Base-by-base conservation (phyloP, 2,329 filamentous ascomycete genomes). In the Arthrobotrys megalospora region DNA sequence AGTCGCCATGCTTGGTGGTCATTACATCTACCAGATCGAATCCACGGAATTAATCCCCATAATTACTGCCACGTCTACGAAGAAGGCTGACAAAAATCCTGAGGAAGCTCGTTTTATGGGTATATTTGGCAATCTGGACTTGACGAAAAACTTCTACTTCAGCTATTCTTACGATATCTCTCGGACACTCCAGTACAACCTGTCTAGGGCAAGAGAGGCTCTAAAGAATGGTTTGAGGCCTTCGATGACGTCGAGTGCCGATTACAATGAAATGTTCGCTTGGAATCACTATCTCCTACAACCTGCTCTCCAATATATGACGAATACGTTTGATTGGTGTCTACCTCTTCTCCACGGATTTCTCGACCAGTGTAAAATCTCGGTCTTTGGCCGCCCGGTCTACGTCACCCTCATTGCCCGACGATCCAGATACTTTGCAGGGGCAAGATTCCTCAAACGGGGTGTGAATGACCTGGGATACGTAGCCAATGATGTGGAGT, bases 151-250 rank as follows among this genome's bases (percentile, higher is more conserved):
- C 0, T 99, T 99, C 84, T 99, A 99, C 85, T 99, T 97, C 86
- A 97, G 95, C 85, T 97, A 97, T 83, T 96, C 95, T 0, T 99
- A 99, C 85, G 93, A 99, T 83, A 92, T 98, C 81, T 99, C 96
- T 0, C 90, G 91, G 67, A 97, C 94, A 0, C 86, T 99, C 55
- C 96, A 99, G 84, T 90, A 95, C 82, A 99, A 99, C 82, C 94
- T 99, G 78, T 91, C 91, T 19, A 88, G 90, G 36, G 94, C 97
- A 84, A 89, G 96, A 45, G 87, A 89, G 60, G 90, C 91, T 1
- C 85, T 97, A 62, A 88, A 89, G 34, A 87, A 90, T 77, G 93
- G 92, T 0, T 85, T 87, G 11, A 86, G 89, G 32, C 1, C 88
- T 89, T 32, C 87, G 1, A 71, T 78, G 75, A 78, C 53, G 6